A percentile compares a stretch with the other conserved stretches of the same genome.
Evolutionary conservation across 208 protist species (phyloP).

Genomic region (Leishmania tarentolae): DNA sequence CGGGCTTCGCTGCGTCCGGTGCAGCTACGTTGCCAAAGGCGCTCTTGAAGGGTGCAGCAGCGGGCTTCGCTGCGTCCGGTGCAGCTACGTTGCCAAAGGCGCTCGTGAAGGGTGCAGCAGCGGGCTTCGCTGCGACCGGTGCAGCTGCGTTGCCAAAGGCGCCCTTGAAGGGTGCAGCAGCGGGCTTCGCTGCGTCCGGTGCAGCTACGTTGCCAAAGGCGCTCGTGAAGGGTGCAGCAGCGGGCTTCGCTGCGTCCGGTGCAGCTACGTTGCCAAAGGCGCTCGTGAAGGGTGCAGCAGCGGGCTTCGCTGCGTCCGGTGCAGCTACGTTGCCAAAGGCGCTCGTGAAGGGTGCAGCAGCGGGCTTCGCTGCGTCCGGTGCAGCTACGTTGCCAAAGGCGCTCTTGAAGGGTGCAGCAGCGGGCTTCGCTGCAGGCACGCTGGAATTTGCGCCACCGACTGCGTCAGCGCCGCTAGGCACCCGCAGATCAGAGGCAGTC

Average conservation of each 20-base stretch:
- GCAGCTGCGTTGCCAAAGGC: background rate
- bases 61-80: constrained; percentile 7
- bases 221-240: background rate
- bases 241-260: background rate
- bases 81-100: background rate
- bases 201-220: background rate
- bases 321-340: background rate
- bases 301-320: background rate
- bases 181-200: background rate
- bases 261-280: background rate
- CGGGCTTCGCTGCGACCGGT: background rate
- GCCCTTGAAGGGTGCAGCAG: background rate
- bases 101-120: background rate
- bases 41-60: background rate
- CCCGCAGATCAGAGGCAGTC: too few species aligned
- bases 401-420: background rate
- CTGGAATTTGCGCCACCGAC: too few species aligned
- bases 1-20: background rate
- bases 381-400: background rate
- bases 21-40: background rate
- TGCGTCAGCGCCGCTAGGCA: too few species aligned
- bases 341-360: background rate
- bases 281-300: background rate
- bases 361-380: background rate
- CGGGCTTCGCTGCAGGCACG: background rate